Conservation (phyloP, 2,329 filamentous ascomycete species). For the Paracamarosporium sp. region DNA sequence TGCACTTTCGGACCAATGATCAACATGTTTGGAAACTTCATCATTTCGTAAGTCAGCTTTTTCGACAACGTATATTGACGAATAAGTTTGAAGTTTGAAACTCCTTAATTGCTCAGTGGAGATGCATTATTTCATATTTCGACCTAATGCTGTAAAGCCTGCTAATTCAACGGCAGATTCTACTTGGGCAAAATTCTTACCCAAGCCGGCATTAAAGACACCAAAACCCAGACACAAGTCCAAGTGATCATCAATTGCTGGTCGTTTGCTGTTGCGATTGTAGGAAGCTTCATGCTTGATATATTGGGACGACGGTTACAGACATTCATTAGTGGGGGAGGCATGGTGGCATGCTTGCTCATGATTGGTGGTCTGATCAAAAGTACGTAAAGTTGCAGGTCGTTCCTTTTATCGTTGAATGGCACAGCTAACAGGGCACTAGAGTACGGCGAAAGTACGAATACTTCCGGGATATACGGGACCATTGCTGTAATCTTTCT, state of each 20-base stretch:
- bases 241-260: conserved; percentile 45
- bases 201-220: neutral
- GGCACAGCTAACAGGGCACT: conserved; percentile 8
- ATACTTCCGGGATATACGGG: conserved; percentile 47
- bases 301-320: conserved; percentile 36
- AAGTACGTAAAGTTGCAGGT: conserved; percentile 37
- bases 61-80: no score
- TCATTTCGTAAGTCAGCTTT: conserved; percentile 2
- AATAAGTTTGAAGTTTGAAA: no score
- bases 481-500: conserved; percentile 9
- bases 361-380: conserved; percentile 59
- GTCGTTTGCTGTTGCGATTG: conserved; percentile 42
- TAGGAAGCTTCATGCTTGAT: conserved; percentile 41
- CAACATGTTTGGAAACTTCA: conserved; percentile 1
- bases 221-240: neutral
- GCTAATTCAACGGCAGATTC: neutral
- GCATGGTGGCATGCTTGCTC: conserved; percentile 54
- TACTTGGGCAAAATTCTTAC: neutral
- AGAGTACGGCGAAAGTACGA: conserved; percentile 40
- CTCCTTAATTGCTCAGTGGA: neutral
- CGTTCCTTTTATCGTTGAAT: neutral
- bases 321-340: conserved; percentile 31
- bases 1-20: no score
- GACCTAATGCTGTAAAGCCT: no score
- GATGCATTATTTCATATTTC: no score